phyloP scores from a whole-genome alignment of 305 asterid species.

The Fraxinus sp. region DNA sequence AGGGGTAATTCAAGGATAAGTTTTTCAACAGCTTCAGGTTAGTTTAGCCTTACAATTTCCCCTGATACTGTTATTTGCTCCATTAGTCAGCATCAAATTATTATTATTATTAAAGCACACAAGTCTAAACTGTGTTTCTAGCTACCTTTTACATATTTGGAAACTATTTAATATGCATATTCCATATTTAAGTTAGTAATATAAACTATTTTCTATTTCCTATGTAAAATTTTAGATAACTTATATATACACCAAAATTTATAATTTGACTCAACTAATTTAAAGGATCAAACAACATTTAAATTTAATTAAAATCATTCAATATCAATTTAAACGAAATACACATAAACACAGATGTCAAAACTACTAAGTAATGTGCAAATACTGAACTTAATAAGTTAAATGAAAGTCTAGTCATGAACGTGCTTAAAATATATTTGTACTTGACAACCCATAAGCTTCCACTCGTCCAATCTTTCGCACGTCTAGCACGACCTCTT shows the following conservation, averaged over 20 bases:
- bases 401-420: neutral
- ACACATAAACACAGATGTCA: neutral
- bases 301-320: neutral
- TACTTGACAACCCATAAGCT: neutral
- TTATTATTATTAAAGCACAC: neutral
- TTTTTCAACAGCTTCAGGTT: conserved; percentile 80
- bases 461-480: neutral
- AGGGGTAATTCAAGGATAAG: conserved; percentile 35
- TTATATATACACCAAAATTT: no score
- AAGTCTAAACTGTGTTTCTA: conserved; percentile 10
- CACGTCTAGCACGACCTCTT: neutral
- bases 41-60: conserved; percentile 18
- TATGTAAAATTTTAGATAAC: neutral
- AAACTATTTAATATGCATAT: neutral
- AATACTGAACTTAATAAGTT: neutral
- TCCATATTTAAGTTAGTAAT: neutral
- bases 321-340: neutral
- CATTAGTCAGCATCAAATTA: neutral
- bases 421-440: neutral
- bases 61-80: neutral
- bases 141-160: neutral
- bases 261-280: neutral
- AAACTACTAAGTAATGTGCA: neutral
- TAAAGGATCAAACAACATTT: neutral
- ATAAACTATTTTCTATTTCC: conserved; percentile 7